phyloP scores from a whole-genome alignment of 352 stramenopile genomes.

The Phytophthora multivora region DNA sequence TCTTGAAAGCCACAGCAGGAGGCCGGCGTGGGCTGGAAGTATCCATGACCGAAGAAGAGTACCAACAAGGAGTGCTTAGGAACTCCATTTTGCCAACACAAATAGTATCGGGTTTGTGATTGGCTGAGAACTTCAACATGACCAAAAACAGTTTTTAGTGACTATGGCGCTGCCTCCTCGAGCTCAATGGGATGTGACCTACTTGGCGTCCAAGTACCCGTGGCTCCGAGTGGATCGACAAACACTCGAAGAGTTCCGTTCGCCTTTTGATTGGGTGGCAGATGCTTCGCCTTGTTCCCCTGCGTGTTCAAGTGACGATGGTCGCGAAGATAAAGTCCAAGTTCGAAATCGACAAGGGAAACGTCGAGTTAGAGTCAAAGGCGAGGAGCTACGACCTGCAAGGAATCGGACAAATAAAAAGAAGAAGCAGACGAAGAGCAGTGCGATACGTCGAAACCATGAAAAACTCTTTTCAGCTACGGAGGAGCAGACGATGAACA shows the following conservation, averaged over 20 bases:
- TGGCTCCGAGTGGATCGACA: conserved; percentile 73
- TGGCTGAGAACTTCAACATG: conserved; percentile 28
- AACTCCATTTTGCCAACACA: conserved; percentile 19
- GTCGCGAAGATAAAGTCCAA: neutral
- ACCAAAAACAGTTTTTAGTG: conserved; percentile 13
- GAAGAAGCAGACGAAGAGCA: conserved; percentile 14
- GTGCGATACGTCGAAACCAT: conserved; percentile 15
- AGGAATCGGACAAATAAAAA: neutral
- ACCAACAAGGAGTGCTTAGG: too few relatives aligned
- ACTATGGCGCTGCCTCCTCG: conserved; percentile 25
- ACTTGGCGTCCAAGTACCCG: conserved; percentile 71
- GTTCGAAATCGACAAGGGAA: neutral
- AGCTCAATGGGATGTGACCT: conserved; percentile 56
- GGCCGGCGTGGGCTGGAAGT: neutral
- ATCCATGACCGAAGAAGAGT: conserved; percentile 43
- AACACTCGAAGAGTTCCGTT: conserved; percentile 69
- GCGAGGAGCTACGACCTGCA: neutral
- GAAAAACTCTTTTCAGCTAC: conserved; percentile 8
- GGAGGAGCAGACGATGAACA: conserved; percentile 6
- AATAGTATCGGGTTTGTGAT: conserved; percentile 8
- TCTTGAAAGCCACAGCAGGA: neutral
- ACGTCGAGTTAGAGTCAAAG: neutral
- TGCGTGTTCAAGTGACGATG: conserved; percentile 9
- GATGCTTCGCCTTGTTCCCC: conserved; percentile 12
- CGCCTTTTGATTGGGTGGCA: conserved; percentile 56